A percentile compares a stretch with the other conserved stretches of the same genome.
These are phyloP conservation scores for Linanthus parryae DNA, from an alignment of 148 eudicot species.

Conservation along the genomic window DNA sequence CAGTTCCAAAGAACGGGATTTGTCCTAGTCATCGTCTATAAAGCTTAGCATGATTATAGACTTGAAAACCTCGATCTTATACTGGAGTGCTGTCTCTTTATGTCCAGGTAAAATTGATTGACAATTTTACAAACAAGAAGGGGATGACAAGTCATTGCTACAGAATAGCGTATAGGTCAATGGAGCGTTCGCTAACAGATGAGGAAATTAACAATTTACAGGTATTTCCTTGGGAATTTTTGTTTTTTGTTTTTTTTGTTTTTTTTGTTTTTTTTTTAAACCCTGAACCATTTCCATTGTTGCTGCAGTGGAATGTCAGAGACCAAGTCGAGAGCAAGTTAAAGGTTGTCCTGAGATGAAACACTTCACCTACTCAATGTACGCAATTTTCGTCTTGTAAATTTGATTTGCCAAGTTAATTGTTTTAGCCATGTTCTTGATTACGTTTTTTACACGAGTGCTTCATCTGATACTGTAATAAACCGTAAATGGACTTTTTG, in stretches of 20 bases:
- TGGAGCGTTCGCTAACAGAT: slow-evolving; percentile 96
- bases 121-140: slow-evolving; percentile 85
- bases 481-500: too few relatives aligned
- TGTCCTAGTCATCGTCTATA: too few relatives aligned
- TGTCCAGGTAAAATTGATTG: slow-evolving; percentile 64
- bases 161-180: slow-evolving; percentile 82
- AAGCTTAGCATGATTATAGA: too few relatives aligned
- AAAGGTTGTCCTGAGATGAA: slow-evolving; percentile 74
- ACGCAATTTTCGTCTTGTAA: slow-evolving; percentile 5
- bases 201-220: slow-evolving; percentile 90
- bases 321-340: slow-evolving; percentile 68
- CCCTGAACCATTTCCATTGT: slow-evolving; percentile 1
- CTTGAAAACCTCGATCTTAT: too few relatives aligned
- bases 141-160: slow-evolving; percentile 98
- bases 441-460: too few relatives aligned
- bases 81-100: too few relatives aligned
- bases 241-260: neutral
- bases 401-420: slow-evolving; percentile 3
- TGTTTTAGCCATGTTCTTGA: too few relatives aligned
- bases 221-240: slow-evolving; percentile 53
- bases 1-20: too few relatives aligned
- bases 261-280: neutral
- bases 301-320: slow-evolving; percentile 79
- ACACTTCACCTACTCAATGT: neutral
- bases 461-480: too few relatives aligned